Evolutionary conservation across 352 stramenopile species (phyloP).

Genomic region (Globisporangium heterothallicum): DNA sequence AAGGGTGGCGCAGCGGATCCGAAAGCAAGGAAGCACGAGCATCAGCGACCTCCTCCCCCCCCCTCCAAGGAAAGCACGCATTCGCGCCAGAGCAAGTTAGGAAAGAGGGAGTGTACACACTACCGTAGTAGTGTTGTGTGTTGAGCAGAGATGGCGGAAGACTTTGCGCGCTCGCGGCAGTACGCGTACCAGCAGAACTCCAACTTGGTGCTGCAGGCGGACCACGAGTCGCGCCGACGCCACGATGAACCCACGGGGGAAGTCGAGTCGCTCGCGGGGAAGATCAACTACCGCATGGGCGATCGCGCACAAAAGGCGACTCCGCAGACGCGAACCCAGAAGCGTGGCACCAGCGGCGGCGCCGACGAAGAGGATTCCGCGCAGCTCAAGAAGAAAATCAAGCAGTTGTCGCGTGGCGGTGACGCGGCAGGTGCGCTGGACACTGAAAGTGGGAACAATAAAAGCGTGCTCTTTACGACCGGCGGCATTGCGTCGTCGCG

Average conservation of each 20-base stretch:
- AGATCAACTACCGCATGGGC: constrained; percentile 80
- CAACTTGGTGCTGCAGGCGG: constrained; percentile 92
- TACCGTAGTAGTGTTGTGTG: too few species aligned
- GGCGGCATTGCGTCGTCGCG: constrained; percentile 33
- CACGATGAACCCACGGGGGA: constrained; percentile 83
- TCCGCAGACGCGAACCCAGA: constrained; percentile 35
- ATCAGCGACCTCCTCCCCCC: too few species aligned
- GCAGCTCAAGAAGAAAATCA: constrained; percentile 69
- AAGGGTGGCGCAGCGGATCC: too few species aligned
- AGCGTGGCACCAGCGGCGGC: constrained; percentile 20
- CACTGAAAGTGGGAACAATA: constrained; percentile 8
- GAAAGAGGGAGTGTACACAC: too few species aligned
- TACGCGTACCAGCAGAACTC: constrained; percentile 93
- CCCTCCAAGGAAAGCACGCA: too few species aligned
- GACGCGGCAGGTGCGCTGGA: constrained; percentile 3
- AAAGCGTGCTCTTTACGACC: constrained; percentile 46
- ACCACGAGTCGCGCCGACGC: constrained; percentile 76
- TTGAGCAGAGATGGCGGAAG: constrained; percentile 73
- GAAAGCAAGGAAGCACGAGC: too few species aligned
- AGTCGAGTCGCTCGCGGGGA: constrained; percentile 78
- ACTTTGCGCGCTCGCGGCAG: constrained; percentile 83
- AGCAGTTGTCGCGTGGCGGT: constrained; percentile 33
- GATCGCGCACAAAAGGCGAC: constrained; percentile 70
- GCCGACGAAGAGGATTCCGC: constrained; percentile 28
- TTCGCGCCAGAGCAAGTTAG: too few species aligned